These are phyloP conservation scores for Globisporangium cederbergense DNA, from an alignment of 352 stramenopile genomes.

Conservation along the genomic window DNA sequence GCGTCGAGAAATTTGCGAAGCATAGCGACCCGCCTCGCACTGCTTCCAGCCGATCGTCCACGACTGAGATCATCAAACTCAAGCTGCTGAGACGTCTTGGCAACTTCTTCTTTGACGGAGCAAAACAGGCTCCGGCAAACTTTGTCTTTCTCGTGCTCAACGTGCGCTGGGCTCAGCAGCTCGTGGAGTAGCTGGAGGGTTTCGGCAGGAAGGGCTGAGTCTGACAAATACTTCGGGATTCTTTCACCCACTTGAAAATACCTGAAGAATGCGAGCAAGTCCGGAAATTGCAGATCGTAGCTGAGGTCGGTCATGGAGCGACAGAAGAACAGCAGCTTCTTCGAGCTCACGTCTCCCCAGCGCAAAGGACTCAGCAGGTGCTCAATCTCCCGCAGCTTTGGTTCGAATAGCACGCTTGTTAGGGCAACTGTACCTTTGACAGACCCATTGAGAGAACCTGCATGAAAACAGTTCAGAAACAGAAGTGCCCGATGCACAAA, in stretches of 20 bases:
- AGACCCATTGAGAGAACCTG: constrained; percentile 36
- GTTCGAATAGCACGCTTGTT: constrained; percentile 28
- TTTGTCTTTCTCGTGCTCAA: constrained; percentile 41
- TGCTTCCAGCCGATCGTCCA: constrained; percentile 36
- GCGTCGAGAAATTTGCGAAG: constrained; percentile 24
- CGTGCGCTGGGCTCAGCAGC: constrained; percentile 34
- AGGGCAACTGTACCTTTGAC: constrained; percentile 30
- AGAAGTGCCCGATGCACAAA: background rate
- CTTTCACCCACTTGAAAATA: constrained; percentile 4
- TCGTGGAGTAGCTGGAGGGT: constrained; percentile 28
- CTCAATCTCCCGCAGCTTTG: constrained; percentile 20
- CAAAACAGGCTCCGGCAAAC: constrained; percentile 54
- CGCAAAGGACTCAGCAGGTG: constrained; percentile 29
- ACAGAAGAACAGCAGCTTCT: constrained; percentile 31
- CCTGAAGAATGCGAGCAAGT: constrained; percentile 21
- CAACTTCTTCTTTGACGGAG: constrained; percentile 44
- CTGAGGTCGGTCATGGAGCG: constrained; percentile 35
- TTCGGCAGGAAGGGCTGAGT: constrained; percentile 25
- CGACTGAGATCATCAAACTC: constrained; percentile 53
- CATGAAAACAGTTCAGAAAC: background rate
- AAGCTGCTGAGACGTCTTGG: constrained; percentile 51
- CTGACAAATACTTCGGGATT: constrained; percentile 14
- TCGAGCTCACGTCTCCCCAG: constrained; percentile 31
- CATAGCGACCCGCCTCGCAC: constrained; percentile 21
- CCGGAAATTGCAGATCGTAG: constrained; percentile 34